These are phyloP conservation scores for Colletotrichum karsti DNA, from an alignment of 2,329 filamentous ascomycete species.

Conservation along the genomic window DNA sequence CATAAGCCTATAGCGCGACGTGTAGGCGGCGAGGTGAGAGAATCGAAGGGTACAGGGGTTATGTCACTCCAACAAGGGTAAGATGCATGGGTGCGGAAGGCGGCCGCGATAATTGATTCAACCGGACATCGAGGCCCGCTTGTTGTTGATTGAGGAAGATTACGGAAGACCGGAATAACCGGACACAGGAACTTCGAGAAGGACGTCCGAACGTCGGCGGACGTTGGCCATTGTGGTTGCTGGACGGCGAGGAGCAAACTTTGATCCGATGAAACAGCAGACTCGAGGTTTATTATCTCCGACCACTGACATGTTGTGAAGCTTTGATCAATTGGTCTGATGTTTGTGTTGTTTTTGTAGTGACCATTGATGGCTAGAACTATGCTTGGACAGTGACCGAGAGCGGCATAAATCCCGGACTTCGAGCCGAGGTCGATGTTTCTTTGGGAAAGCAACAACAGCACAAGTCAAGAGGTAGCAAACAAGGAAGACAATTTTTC, in stretches of 20 bases:
- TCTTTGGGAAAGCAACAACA: too few relatives aligned
- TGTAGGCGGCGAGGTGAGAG: neutral
- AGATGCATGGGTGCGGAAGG: neutral
- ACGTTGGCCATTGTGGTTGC: neutral
- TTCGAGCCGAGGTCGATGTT: too few relatives aligned
- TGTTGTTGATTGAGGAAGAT: neutral
- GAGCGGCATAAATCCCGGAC: too few relatives aligned
- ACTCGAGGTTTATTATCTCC: neutral
- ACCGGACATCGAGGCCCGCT: neutral
- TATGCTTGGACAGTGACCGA: too few relatives aligned
- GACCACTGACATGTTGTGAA: neutral
- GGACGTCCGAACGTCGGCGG: neutral
- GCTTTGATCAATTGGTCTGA: neutral
- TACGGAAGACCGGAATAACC: neutral
- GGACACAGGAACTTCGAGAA: neutral
- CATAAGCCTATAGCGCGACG: neutral
- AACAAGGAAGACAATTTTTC: neutral
- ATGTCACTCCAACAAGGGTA: neutral
- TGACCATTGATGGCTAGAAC: neutral
- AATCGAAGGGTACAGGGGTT: neutral
- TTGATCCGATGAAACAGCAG: conserved; percentile 12
- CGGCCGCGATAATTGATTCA: neutral
- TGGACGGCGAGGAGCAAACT: conserved; percentile 5
- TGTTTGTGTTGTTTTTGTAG: neutral
- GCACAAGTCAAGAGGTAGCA: neutral